Evolutionary conservation across 1,284 basidiomycete genomes (phyloP).

Genomic region (Leucoagaricus sp.): DNA sequence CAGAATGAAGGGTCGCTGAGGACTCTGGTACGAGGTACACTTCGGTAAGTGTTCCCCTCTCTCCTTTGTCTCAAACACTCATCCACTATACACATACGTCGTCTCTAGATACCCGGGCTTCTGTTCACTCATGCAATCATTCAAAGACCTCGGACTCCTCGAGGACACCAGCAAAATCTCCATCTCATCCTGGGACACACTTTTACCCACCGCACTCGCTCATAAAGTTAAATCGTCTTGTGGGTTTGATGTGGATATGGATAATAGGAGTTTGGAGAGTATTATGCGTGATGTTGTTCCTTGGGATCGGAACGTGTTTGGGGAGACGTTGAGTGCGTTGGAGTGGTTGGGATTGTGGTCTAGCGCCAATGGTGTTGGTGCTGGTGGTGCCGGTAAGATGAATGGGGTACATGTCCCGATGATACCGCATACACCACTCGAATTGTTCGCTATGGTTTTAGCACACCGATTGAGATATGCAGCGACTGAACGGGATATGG

Average conservation of each 20-base stretch:
- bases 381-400: conserved; percentile 18
- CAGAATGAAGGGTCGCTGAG: conserved; percentile 48
- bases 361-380: no score
- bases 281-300: conserved; percentile 21
- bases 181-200: conserved; percentile 45
- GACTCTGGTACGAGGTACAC: conserved; percentile 84
- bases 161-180: conserved; percentile 42
- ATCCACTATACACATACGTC: not conserved
- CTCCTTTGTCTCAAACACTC: not conserved
- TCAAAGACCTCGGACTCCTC: conserved; percentile 77
- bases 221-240: conserved; percentile 14
- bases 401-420: not conserved
- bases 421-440: conserved; percentile 57
- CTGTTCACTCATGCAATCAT: conserved; percentile 71
- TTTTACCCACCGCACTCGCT: conserved; percentile 33
- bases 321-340: conserved; percentile 23
- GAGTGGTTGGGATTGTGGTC: conserved; percentile 18
- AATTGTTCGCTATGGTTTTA: conserved; percentile 78
- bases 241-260: conserved; percentile 4
- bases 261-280: conserved; percentile 13
- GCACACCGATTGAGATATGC: conserved; percentile 76
- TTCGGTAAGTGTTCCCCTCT: conserved; percentile 65
- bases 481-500: conserved; percentile 81
- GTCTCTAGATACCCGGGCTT: conserved; percentile 82
- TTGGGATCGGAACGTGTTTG: conserved; percentile 27